Conservation (phyloP, 495 filamentous ascomycete species). For the Annulohypoxylon moriforme region DNA sequence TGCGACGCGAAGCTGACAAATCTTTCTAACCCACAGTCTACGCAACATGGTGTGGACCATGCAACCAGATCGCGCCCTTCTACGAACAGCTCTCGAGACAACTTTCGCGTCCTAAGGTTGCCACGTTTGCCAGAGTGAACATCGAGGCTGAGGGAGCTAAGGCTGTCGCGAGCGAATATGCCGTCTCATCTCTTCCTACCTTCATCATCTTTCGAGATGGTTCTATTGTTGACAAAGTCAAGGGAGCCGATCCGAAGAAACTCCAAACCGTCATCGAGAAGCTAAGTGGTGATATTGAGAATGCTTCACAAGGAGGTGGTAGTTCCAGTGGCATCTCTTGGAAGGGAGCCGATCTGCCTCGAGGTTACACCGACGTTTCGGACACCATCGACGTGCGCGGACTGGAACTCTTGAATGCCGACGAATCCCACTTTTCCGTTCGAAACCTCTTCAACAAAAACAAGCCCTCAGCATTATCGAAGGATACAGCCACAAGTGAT, state of each 20-base stretch:
- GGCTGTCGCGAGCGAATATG: constrained; percentile 75
- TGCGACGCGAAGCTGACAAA: constrained; percentile 43
- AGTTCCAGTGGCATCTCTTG: constrained; percentile 65
- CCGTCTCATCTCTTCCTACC: constrained; percentile 81
- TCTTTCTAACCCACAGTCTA: constrained; percentile 70
- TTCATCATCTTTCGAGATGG: constrained; percentile 91
- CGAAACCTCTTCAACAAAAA: constrained; percentile 75
- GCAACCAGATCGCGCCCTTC: constrained; percentile 83
- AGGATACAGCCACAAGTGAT: constrained; percentile 66
- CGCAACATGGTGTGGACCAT: constrained; percentile 87
- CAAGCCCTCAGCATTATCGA: constrained; percentile 73
- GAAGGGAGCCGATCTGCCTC: constrained; percentile 78
- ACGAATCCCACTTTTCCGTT: constrained; percentile 73
- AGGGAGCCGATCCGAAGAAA: constrained; percentile 76
- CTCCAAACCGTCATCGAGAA: constrained; percentile 77
- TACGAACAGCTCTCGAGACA: constrained; percentile 81
- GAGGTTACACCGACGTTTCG: constrained; percentile 85
- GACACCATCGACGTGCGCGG: constrained; percentile 80
- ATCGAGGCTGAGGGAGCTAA: constrained; percentile 72
- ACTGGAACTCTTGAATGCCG: constrained; percentile 87
- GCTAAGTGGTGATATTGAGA: constrained; percentile 76
- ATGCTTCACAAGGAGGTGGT: constrained; percentile 58
- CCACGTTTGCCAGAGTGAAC: constrained; percentile 90
- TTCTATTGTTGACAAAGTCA: constrained; percentile 70
- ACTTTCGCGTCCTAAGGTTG: constrained; percentile 75